Percentiles rank a stretch among this genome's conserved stretches.
phyloP scores from a whole-genome alignment of 306 rosid species.

The Lathyrus sativus region DNA sequence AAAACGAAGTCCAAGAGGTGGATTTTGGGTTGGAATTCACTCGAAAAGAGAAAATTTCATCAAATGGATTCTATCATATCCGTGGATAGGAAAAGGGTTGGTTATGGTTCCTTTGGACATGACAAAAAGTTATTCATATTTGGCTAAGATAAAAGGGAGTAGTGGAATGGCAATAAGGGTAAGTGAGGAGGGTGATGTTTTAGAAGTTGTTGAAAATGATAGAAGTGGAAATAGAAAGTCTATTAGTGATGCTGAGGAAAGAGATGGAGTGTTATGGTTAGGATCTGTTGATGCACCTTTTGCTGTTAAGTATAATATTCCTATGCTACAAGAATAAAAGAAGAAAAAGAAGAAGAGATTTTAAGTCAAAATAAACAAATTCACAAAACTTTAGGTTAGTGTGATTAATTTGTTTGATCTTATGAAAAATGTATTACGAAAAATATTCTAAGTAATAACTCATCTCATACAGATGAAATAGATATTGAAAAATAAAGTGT shows the following conservation, averaged over 20 bases:
- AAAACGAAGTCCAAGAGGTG: slow-evolving; percentile 68
- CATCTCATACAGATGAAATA: too few species aligned
- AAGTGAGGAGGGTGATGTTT: slow-evolving; percentile 59
- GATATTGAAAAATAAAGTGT: too few species aligned
- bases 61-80: slow-evolving; percentile 49
- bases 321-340: background rate
- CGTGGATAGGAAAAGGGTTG: slow-evolving; percentile 54
- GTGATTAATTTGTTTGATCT: too few species aligned
- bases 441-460: too few species aligned
- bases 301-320: slow-evolving; percentile 47
- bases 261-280: slow-evolving; percentile 68
- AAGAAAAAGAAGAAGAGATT: background rate
- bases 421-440: too few species aligned
- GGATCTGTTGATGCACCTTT: slow-evolving; percentile 65
- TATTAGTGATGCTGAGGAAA: slow-evolving; percentile 70
- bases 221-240: slow-evolving; percentile 45
- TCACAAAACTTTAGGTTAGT: too few species aligned
- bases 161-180: slow-evolving; percentile 62
- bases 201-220: slow-evolving; percentile 53
- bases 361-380: too few species aligned
- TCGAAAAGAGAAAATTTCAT: slow-evolving; percentile 47
- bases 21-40: slow-evolving; percentile 79
- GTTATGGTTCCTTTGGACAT: slow-evolving; percentile 56
- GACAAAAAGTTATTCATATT: slow-evolving; percentile 43
- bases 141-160: slow-evolving; percentile 51